These are phyloP conservation scores for Globisporangium cylindrosporum DNA, from an alignment of 352 stramenopile species.

Conservation along the genomic window DNA sequence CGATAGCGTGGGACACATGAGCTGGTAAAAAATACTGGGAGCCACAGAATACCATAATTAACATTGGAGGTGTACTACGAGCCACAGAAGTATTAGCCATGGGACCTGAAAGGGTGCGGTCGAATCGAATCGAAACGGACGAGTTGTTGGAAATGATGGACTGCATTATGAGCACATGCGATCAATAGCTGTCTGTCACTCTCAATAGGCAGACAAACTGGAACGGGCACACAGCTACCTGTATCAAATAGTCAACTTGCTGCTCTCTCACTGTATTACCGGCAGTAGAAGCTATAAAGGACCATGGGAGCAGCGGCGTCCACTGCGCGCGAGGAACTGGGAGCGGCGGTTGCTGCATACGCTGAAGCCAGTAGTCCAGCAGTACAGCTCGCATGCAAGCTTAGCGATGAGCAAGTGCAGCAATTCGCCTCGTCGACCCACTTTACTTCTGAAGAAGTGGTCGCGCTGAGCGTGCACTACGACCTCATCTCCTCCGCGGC, in stretches of 20 bases:
- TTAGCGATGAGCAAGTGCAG: slow-evolving; percentile 49
- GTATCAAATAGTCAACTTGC: not conserved
- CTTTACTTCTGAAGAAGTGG: slow-evolving; percentile 59
- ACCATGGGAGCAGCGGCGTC: slow-evolving; percentile 64
- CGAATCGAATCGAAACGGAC: slow-evolving; percentile 4
- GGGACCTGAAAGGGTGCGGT: slow-evolving; percentile 6
- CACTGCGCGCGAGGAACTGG: slow-evolving; percentile 48
- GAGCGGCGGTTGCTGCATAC: not conserved
- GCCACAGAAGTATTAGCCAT: not conserved
- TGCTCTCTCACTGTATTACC: not conserved
- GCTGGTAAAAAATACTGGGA: not conserved
- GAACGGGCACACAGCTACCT: not conserved
- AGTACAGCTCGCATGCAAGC: slow-evolving; percentile 45
- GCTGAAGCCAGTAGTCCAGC: not conserved
- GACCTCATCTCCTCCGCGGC: slow-evolving; percentile 66
- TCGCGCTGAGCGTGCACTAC: slow-evolving; percentile 60
- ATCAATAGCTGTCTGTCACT: not conserved
- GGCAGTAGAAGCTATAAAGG: not conserved
- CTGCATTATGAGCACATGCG: not conserved
- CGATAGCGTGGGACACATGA: slow-evolving; percentile 20
- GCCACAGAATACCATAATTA: not conserved
- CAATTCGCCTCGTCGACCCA: slow-evolving; percentile 38
- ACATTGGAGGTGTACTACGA: not conserved
- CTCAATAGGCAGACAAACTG: not conserved
- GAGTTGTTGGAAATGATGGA: not conserved